Conservation (phyloP, 2,329 filamentous ascomycete species). For the Exserohilum rostratum region DNA sequence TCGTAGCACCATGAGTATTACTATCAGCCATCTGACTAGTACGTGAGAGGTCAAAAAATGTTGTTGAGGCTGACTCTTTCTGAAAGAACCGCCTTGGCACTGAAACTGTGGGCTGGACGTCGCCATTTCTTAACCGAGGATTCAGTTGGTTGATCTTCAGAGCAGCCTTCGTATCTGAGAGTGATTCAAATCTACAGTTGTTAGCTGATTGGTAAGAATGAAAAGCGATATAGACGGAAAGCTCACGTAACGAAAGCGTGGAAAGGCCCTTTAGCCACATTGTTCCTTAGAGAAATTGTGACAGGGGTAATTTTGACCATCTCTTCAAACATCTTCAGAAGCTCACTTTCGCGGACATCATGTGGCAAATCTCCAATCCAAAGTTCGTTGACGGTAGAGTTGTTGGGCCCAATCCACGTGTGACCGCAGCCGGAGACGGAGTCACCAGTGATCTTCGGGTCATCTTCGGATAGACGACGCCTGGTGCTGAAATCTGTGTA, state of each 20-base stretch:
- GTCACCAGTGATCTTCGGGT: slow-evolving; percentile 28
- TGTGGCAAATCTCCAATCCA: slow-evolving; percentile 33
- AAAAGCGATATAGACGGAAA: not conserved
- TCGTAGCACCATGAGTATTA: slow-evolving; percentile 1
- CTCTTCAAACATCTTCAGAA: slow-evolving; percentile 27
- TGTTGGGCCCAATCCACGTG: slow-evolving; percentile 40
- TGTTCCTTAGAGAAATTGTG: slow-evolving; percentile 9
- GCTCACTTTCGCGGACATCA: slow-evolving; percentile 16
- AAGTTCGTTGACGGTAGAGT: slow-evolving; percentile 34
- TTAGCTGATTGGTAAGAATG: slow-evolving; percentile 9
- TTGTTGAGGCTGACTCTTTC: slow-evolving; percentile 6
- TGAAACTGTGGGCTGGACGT: slow-evolving; percentile 16
- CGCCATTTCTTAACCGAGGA: slow-evolving; percentile 17
- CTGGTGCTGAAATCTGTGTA: not conserved
- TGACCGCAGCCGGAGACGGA: slow-evolving; percentile 29
- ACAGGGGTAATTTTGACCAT: slow-evolving; percentile 13
- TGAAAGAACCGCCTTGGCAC: slow-evolving; percentile 33
- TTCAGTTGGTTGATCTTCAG: slow-evolving; percentile 13
- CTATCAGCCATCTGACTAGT: not conserved
- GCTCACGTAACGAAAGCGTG: slow-evolving; percentile 32
- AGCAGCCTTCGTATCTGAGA: slow-evolving; percentile 21
- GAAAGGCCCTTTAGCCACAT: not conserved
- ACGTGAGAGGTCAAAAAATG: slow-evolving; percentile 1
- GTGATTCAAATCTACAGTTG: slow-evolving; percentile 19
- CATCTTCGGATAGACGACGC: slow-evolving; percentile 15